These are phyloP conservation scores for Penicillium psychrofluorescens DNA, from an alignment of 495 filamentous ascomycete genomes.

Conservation along the genomic window DNA sequence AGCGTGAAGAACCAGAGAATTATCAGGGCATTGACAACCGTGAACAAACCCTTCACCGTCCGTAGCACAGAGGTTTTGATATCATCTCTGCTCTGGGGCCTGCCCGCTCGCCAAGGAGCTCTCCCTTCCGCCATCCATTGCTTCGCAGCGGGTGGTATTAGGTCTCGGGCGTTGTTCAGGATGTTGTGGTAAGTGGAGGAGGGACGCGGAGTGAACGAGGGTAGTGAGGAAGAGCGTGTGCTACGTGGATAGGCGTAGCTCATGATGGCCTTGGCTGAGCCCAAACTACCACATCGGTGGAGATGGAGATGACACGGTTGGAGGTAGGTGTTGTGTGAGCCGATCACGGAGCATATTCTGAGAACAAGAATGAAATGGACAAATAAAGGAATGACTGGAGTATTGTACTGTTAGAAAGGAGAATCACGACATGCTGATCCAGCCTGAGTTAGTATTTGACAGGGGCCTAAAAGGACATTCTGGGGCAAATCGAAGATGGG, in stretches of 20 bases:
- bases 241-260: slow-evolving; percentile 32
- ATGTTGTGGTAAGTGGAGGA: slow-evolving; percentile 4
- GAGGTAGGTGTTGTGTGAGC: too few relatives aligned
- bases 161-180: slow-evolving; percentile 7
- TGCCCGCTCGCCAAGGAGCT: slow-evolving; percentile 2
- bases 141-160: slow-evolving; percentile 11
- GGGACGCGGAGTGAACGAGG: slow-evolving; percentile 15
- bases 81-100: slow-evolving; percentile 5
- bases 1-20: slow-evolving; percentile 68
- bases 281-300: too few relatives aligned
- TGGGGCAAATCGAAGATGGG: too few relatives aligned
- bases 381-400: slow-evolving; percentile 3
- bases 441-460: too few relatives aligned
- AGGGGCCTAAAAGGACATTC: too few relatives aligned
- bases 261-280: slow-evolving; percentile 21
- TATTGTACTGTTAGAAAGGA: too few relatives aligned
- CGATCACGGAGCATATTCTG: slow-evolving; percentile 15
- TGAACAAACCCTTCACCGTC: slow-evolving; percentile 33
- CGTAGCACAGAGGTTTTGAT: slow-evolving; percentile 5
- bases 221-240: slow-evolving; percentile 22
- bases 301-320: background rate
- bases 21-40: slow-evolving; percentile 58
- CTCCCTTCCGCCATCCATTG: slow-evolving; percentile 19
- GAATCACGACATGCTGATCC: too few relatives aligned
- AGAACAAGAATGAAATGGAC: background rate